Base-by-base conservation (phyloP, 305 asterid species). In the Solanum chacoense region DNA sequence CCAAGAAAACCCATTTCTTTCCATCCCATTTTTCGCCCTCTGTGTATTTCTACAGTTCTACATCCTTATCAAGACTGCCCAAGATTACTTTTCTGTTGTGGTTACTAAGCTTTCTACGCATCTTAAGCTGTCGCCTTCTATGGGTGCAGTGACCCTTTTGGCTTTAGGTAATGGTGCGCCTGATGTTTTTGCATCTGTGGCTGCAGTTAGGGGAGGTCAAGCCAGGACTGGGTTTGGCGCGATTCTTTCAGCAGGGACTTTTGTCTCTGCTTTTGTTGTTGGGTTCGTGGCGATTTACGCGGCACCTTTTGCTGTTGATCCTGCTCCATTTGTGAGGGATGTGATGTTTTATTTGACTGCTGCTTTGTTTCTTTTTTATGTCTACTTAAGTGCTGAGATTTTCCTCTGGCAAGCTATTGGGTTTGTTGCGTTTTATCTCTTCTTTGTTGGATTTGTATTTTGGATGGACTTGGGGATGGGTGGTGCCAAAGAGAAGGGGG, bases 141-240 rank as follows among this genome's bases (percentile, higher is more conserved):
- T 97, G 99, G 99, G 98, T 2, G 99, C 99, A 3, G 99, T 97
- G 76, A 97, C 99, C 90, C 97, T 97, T 45, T 87, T 97, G 85
- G 98, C 98, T 10, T 93, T 97, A 12, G 99, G 99, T 9, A 97
- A 97, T 90, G 99, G 99, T 18, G 98, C 99, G 3, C 99, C 99
- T 29, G 99, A 97, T 81, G 99, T 97, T 87, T 97, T 96, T 75
- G 98, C 99, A 8, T 96, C 98, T 11, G 96, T 97, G 86, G 98
- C 99, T 31, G 99, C 99, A 11, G 97, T 97, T 20, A 90, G 95
- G 59, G 97, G 97, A 11, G 98, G 98, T 2, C 98, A 94, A 78
- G 92, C 98, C 4, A 90, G 98, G 26, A 97, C 98, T n/a, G 99
- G 99, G 16, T 96, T 97, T 87, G 98, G 98, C 11, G 99, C 99